phyloP scores from a whole-genome alignment of 2,329 filamentous ascomycete species.

The Aureobasidium sp. region DNA sequence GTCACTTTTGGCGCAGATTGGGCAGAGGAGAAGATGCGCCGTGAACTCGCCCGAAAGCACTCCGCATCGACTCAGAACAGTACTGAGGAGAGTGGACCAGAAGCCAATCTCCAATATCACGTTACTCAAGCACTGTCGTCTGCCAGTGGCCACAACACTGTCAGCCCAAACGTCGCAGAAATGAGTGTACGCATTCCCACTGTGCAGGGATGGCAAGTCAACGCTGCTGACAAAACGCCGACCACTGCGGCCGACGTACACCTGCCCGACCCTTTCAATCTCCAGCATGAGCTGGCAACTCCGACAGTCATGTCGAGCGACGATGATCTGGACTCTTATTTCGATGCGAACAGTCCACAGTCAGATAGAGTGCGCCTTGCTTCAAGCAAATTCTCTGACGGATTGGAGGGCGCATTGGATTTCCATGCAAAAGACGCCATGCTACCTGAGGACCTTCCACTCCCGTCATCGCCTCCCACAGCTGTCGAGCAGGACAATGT shows the following conservation, averaged over 20 bases:
- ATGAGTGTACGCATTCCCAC: neutral
- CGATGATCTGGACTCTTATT: constrained; percentile 13
- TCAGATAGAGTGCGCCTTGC: neutral
- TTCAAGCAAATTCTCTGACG: neutral
- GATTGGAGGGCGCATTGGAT: neutral
- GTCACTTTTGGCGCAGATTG: constrained; percentile 95
- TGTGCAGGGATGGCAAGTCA: constrained; percentile 1
- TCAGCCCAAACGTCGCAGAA: neutral
- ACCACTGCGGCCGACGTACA: neutral
- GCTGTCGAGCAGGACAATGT: neutral
- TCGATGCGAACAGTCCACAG: constrained; percentile 9
- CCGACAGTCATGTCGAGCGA: constrained; percentile 8
- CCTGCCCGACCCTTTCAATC: neutral
- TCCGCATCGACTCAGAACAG: neutral
- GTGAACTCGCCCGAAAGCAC: constrained; percentile 20
- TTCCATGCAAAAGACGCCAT: neutral
- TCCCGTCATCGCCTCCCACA: constrained; percentile 9
- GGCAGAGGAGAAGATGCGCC: constrained; percentile 47
- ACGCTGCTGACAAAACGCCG: neutral
- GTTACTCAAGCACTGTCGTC: neutral
- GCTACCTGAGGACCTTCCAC: constrained; percentile 3
- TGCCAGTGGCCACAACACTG: neutral
- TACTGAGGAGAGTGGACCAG: constrained; percentile 9
- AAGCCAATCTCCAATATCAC: constrained; percentile 8
- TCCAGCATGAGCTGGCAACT: neutral